Conservation (phyloP, 208 protist genomes). For the Leishmania turanica region DNA sequence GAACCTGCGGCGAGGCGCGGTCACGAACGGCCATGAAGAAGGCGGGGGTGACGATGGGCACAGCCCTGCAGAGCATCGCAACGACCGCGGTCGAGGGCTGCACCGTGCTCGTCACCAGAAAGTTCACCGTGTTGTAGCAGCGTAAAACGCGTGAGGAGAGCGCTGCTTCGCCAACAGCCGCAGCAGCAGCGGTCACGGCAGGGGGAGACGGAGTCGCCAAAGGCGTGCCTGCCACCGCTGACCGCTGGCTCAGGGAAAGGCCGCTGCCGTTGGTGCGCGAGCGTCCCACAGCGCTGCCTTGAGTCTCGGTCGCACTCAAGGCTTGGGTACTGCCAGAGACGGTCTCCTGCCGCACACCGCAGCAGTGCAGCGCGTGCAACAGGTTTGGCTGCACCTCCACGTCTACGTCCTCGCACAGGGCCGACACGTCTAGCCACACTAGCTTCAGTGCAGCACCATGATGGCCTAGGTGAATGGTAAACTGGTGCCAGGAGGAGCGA, state of each 20-base stretch:
- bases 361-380: conserved; percentile 44
- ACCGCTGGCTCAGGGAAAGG: conserved; percentile 14
- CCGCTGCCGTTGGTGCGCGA: conserved; percentile 12
- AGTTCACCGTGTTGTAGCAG: conserved; percentile 29
- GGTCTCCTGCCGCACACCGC: conserved; percentile 40
- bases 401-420: conserved; percentile 53
- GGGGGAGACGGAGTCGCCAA: conserved; percentile 6
- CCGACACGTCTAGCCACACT: conserved; percentile 49
- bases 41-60: conserved; percentile 59
- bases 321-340: not conserved
- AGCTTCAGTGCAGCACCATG: conserved; percentile 58
- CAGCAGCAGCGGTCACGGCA: not conserved
- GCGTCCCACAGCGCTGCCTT: not conserved
- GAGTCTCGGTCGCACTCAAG: not conserved
- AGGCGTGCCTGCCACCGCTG: conserved; percentile 29
- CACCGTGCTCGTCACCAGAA: conserved; percentile 40
- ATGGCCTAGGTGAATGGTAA: conserved; percentile 50
- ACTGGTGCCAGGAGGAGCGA: conserved; percentile 40
- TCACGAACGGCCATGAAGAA: conserved; percentile 57
- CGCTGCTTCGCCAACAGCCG: not conserved
- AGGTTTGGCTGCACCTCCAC: conserved; percentile 46
- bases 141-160: not conserved
- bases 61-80: conserved; percentile 57
- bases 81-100: conserved; percentile 59
- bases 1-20: conserved; percentile 43